phyloP scores from a whole-genome alignment of 768 basidiomycete species.

The Fomitopsis serialis region DNA sequence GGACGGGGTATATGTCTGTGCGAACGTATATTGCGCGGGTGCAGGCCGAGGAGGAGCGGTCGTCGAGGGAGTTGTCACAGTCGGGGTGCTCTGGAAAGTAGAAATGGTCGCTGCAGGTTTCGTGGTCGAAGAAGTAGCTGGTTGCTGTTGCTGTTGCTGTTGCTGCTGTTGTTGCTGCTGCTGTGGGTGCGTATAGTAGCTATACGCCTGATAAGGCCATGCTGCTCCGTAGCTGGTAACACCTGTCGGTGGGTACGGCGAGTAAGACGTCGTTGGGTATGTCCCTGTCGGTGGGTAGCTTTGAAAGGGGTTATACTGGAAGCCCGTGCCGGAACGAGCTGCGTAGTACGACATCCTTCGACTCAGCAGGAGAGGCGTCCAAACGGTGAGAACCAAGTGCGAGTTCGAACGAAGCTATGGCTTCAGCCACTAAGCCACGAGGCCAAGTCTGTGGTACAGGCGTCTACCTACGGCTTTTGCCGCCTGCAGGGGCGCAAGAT shows the following conservation, averaged over 20 bases:
- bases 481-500: too few species aligned
- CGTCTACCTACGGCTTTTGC: too few species aligned
- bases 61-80: slow-evolving; percentile 21
- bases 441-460: too few species aligned
- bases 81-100: slow-evolving; percentile 23
- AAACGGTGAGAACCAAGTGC: background rate
- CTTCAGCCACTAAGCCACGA: too few species aligned
- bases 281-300: slow-evolving; percentile 15
- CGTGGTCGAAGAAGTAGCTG: slow-evolving; percentile 12
- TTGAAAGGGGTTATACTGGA: slow-evolving; percentile 62
- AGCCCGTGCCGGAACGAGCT: slow-evolving; percentile 46
- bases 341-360: slow-evolving; percentile 27
- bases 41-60: slow-evolving; percentile 25
- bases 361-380: background rate
- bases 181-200: slow-evolving; percentile 37
- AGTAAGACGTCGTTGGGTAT: slow-evolving; percentile 23
- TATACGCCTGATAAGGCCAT: slow-evolving; percentile 60
- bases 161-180: slow-evolving; percentile 22
- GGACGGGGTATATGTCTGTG: slow-evolving; percentile 40
- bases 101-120: slow-evolving; percentile 18
- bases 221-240: slow-evolving; percentile 57
- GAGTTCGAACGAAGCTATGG: background rate
- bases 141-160: slow-evolving; percentile 9
- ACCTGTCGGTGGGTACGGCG: slow-evolving; percentile 50
- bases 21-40: slow-evolving; percentile 47